Base-by-base conservation (phyloP, 1,139 yeast genomes). In the Protomyces lactucae-debilis region DNA sequence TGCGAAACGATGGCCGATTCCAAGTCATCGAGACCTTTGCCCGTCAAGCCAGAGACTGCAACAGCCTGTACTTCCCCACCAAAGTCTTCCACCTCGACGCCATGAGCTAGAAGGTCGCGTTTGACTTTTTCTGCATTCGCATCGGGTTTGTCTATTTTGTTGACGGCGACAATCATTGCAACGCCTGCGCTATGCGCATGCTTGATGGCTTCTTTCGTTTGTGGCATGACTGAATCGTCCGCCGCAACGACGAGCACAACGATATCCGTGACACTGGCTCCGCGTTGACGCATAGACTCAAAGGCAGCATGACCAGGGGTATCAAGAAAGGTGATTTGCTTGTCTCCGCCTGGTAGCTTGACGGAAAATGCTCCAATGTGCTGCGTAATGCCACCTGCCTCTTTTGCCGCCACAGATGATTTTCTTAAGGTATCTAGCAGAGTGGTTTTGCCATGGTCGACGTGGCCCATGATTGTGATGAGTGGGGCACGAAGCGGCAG, bases 251-350 rank as follows among this genome's bases (percentile, higher is more conserved):
- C 98, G 67, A 93, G 79, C 59, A 93, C 83, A 48, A 93, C 90
- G 65, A 93, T 87, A 78, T 93, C 99, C 0, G 99, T 93, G 57
- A 92, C 84, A 70, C 85, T 86, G 0, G 99, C 98, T 55, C 99
- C 99, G 70, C 99, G 82, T 76, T 93, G 95, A 70, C 99, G 83
- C 97, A 93, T 92, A 71, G 91, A 91, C 69, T 93, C 79, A 73
- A 93, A 93, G 0, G 98, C 99, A 14, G 97, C 95, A 76, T 93
- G 99, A 0, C 99, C 99, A 0, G 99, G 99, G 0, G 99, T 93
- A 75, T 93, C 99, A 68, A 93, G 79, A 70, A 93, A 92, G 0
- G 98, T 92, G 69, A 93, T 89, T 61, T 79, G 79, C 71, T 87
- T 85, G 48, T 43, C 48, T 0, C 95, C 84, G 0, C 83, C 74